Evolutionary conservation across 768 basidiomycete species (phyloP), one percentile per base, ranked within the genome.

Genomic region (Filobasidium wieringae): DNA sequence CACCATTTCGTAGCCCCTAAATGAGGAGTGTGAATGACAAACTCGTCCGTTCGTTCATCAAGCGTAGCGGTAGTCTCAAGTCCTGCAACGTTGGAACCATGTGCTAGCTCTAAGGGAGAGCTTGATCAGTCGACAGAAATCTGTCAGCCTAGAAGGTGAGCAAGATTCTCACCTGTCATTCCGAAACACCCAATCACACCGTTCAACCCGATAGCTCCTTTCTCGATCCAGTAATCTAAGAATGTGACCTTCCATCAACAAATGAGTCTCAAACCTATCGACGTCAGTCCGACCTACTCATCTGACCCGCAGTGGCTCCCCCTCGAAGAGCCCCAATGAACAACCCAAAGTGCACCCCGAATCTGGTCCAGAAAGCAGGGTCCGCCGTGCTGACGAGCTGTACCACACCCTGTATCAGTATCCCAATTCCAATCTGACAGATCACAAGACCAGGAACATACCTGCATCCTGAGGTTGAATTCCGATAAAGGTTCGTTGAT

Each of bases 1-100:
- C 77, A 77, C 76, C 77, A 77, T 60, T 77, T 77, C 11, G 77
- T 77, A 5, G 77, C 77, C 1, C 68, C 68, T 30, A 77, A 63
- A 58, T 69, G 69, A 26, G 77, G 77, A 7, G 77, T 77, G 58
- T 77, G 75, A 27, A 77, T 74, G 41, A 77, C 62, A 52, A 77
- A 77, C 60, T 77, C 75, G 68, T 77, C 77, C 0, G 72, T 62
- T 24, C 53, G 39, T 15, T 64, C 63, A 60, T 77, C 77, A 56
- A 76, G 76, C 0, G 77, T 77, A 1, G 76, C 74, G 7, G 76
- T 77, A 19, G 77, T 77, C 60, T 77, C 76, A 14, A 77, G 67
- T 6, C 76, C 77, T 11, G 77, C 77, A 8, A 77, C 76, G 63
- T 77, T 77, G 12, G 71, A 73, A 7, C 76, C 75, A 59, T 76